A percentile compares a stretch with the other conserved stretches of the same genome.
phyloP scores from a whole-genome alignment of 2,329 filamentous ascomycete genomes.

The Coniochaeta sp. region DNA sequence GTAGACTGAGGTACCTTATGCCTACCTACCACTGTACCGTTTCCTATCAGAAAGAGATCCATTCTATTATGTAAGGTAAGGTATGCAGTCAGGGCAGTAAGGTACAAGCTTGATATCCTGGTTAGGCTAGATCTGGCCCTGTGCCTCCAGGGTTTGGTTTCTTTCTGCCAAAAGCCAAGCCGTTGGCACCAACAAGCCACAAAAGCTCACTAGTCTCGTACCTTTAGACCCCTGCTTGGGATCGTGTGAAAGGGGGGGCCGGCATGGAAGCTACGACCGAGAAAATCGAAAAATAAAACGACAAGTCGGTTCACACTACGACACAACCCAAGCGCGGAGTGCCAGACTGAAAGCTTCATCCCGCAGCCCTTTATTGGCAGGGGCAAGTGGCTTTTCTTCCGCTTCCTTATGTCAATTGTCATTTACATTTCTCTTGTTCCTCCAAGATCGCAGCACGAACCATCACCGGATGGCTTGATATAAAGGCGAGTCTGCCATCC shows the following conservation, averaged over 20 bases:
- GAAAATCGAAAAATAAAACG: not conserved
- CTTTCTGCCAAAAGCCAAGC: not conserved
- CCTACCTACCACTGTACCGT: too few relatives aligned
- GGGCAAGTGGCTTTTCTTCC: not conserved
- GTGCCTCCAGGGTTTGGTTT: not conserved
- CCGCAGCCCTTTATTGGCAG: not conserved
- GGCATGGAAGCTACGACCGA: not conserved
- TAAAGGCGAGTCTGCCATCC: not conserved
- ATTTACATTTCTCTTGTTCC: not conserved
- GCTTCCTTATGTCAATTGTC: not conserved
- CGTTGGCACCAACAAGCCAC: not conserved
- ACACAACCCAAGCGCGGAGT: not conserved
- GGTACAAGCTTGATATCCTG: not conserved
- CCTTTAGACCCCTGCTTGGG: not conserved
- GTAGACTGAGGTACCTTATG: too few relatives aligned
- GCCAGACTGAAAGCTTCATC: not conserved
- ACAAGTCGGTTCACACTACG: not conserved
- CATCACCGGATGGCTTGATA: not conserved
- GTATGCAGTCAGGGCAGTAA: too few relatives aligned
- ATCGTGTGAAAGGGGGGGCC: not conserved
- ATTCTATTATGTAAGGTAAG: too few relatives aligned
- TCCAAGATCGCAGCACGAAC: not conserved
- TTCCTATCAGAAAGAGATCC: too few relatives aligned
- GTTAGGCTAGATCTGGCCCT: not conserved
- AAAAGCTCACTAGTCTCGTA: not conserved